Conservation (phyloP, 2,329 filamentous ascomycete genomes). For the Ascochyta pisi region DNA sequence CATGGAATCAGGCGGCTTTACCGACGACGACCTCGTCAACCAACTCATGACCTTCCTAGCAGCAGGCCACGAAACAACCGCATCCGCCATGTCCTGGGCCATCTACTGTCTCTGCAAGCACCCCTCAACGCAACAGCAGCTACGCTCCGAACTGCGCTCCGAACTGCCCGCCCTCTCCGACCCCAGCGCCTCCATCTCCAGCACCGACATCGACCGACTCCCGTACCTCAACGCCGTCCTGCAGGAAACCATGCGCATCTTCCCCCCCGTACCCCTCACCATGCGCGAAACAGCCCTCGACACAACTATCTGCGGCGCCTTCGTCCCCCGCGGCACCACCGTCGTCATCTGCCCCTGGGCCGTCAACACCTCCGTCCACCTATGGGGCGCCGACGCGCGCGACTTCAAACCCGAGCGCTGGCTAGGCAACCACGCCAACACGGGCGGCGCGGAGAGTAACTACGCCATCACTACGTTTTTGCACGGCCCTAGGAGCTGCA, state of each 20-base stretch:
- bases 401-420: conserved; percentile 76
- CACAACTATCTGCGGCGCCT: conserved; percentile 69
- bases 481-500: conserved; percentile 85
- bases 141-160: conserved; percentile 59
- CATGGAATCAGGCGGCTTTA: conserved; percentile 76
- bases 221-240: conserved; percentile 79
- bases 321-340: conserved; percentile 73
- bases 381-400: conserved; percentile 79
- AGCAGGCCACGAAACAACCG: conserved; percentile 68
- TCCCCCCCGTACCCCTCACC: conserved; percentile 74
- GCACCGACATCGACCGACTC: conserved; percentile 71
- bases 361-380: conserved; percentile 69
- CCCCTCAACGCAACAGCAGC: conserved; percentile 55
- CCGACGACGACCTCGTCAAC: conserved; percentile 80
- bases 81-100: conserved; percentile 61
- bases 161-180: conserved; percentile 54
- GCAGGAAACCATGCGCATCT: conserved; percentile 77
- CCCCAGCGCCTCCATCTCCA: conserved; percentile 54
- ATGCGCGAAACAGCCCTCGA: conserved; percentile 69
- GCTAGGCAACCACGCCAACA: conserved; percentile 58
- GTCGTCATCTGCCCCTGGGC: conserved; percentile 71
- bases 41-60: conserved; percentile 91
- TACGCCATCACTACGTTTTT: conserved; percentile 83
- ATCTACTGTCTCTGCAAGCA: conserved; percentile 60
- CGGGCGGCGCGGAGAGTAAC: conserved; percentile 76